These are phyloP conservation scores for Mucor sp. DNA, from an alignment of 371 early-diverging fungal species.

Conservation along the genomic window DNA sequence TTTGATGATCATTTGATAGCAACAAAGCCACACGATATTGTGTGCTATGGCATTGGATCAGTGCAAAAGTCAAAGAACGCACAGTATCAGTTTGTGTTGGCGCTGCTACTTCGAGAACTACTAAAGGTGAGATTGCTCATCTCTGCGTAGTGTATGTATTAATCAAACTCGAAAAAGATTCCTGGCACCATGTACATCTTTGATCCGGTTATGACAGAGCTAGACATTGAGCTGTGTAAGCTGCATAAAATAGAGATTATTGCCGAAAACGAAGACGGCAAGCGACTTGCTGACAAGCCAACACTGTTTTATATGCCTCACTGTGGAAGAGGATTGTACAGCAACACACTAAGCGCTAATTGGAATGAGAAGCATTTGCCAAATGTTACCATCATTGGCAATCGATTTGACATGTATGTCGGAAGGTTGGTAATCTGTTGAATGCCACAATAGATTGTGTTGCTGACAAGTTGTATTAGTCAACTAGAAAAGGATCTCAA, in stretches of 20 bases:
- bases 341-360: conserved; percentile 62
- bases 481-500: conserved; percentile 50
- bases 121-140: conserved; percentile 39
- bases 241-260: conserved; percentile 42
- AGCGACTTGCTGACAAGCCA: conserved; percentile 21
- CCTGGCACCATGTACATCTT: conserved; percentile 56
- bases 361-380: conserved; percentile 44
- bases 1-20: conserved; percentile 27
- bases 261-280: conserved; percentile 48
- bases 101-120: conserved; percentile 47
- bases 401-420: conserved; percentile 63
- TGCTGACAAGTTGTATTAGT: conserved; percentile 18
- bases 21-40: conserved; percentile 39
- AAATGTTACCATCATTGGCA: conserved; percentile 51
- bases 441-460: neutral
- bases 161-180: conserved; percentile 23
- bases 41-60: conserved; percentile 71
- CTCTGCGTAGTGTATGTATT: neutral
- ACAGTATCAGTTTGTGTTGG: conserved; percentile 61
- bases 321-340: conserved; percentile 66
- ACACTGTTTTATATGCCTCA: conserved; percentile 78
- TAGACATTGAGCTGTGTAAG: conserved; percentile 52
- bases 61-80: conserved; percentile 58
- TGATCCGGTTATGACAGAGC: conserved; percentile 65
- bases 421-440: conserved; percentile 43